Evolutionary conservation across 2,329 filamentous ascomycete species (phyloP).

Genomic region (Fusarium globosum): DNA sequence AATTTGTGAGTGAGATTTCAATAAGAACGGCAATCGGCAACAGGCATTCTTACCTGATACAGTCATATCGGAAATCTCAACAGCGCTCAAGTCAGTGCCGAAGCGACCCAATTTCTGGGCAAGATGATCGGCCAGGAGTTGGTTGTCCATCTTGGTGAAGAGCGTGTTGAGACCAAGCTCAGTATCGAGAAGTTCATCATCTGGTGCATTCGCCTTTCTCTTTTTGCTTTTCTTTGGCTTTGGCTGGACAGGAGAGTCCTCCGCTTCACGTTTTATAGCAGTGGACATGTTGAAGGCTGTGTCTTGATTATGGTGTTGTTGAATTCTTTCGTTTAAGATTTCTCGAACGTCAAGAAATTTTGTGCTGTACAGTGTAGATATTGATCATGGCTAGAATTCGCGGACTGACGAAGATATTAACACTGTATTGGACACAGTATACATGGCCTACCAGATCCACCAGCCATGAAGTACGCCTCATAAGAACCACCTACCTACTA

Average conservation of each 20-base stretch:
- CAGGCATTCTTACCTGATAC: conserved; percentile 71
- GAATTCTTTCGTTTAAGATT: conserved; percentile 14
- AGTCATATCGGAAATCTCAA: conserved; percentile 86
- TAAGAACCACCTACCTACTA: conserved; percentile 5
- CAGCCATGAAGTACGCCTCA: conserved; percentile 18
- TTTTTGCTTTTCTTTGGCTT: conserved; percentile 61
- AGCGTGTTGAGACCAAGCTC: conserved; percentile 82
- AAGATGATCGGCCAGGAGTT: conserved; percentile 86
- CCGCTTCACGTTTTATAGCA: conserved; percentile 67
- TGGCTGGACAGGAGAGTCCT: conserved; percentile 55
- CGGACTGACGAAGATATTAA: too few relatives aligned
- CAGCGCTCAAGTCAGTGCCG: conserved; percentile 80
- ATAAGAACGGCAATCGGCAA: not conserved
- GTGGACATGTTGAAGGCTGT: conserved; percentile 51
- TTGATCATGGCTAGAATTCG: not conserved
- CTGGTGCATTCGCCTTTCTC: conserved; percentile 66
- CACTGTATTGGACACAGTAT: conserved; percentile 31
- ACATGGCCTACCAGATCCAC: conserved; percentile 12
- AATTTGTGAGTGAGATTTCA: not conserved
- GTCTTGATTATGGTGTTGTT: conserved; percentile 10
- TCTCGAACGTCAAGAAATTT: conserved; percentile 39
- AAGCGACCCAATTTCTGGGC: conserved; percentile 82
- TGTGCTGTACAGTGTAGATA: conserved; percentile 35
- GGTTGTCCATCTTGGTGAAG: conserved; percentile 84
- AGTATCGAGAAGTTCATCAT: conserved; percentile 70